Evolutionary conservation across 1,284 basidiomycete genomes (phyloP).

Genomic region (Fomitopsis betulina): DNA sequence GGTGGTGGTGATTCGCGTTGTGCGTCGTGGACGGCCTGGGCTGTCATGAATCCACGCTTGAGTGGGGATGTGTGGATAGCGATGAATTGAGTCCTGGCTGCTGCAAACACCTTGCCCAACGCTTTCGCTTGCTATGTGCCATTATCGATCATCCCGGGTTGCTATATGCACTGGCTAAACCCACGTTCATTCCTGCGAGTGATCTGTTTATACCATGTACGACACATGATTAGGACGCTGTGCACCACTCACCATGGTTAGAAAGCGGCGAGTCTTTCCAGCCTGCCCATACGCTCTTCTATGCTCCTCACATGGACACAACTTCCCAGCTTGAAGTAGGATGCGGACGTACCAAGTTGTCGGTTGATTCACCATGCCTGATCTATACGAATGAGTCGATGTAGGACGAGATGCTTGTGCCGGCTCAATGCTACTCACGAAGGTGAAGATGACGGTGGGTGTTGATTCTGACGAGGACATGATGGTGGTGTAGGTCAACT

Average conservation of each 20-base stretch:
- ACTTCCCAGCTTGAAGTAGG: not conserved
- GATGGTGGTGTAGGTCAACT: not conserved
- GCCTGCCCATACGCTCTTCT: constrained; percentile 74
- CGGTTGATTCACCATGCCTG: constrained; percentile 77
- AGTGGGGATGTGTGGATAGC: constrained; percentile 82
- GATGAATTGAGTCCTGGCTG: constrained; percentile 47
- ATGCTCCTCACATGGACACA: not conserved
- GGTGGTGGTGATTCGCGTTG: constrained; percentile 51
- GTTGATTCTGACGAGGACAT: constrained; percentile 8
- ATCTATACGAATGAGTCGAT: constrained; percentile 29
- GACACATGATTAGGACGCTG: not conserved
- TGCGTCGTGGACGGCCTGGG: constrained; percentile 51
- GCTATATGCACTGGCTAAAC: constrained; percentile 13
- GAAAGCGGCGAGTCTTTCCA: constrained; percentile 81
- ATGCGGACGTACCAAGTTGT: constrained; percentile 47
- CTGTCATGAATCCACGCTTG: constrained; percentile 72
- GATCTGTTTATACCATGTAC: not conserved
- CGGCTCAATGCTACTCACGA: constrained; percentile 18
- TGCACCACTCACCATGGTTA: constrained; percentile 63
- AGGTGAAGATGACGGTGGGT: constrained; percentile 23
- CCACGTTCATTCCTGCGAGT: constrained; percentile 59
- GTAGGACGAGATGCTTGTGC: constrained; percentile 4
- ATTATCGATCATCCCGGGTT: not conserved
- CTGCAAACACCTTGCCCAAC: constrained; percentile 53
- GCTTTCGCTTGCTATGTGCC: constrained; percentile 75